Evolutionary conservation across 75 land plant species (phyloP).

Genomic region (Selaginella tamariscina): DNA sequence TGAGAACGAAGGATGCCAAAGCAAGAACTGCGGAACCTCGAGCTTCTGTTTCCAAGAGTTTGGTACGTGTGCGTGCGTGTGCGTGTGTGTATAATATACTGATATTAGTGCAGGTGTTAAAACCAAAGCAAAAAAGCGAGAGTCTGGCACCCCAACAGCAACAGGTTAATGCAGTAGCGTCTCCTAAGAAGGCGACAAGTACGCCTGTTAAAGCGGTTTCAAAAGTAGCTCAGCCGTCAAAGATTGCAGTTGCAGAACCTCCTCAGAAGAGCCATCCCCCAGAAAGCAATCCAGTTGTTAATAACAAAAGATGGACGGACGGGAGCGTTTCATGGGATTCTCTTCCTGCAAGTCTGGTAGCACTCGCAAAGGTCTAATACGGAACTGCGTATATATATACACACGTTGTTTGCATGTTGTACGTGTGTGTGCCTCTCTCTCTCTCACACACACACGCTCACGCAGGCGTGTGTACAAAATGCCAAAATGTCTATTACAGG

Average conservation of each 20-base stretch:
- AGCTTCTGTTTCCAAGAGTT: not conserved
- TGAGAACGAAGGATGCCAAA: not conserved
- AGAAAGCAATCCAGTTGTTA: conserved; percentile 4
- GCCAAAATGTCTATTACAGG: conserved; percentile 21
- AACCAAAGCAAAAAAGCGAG: not conserved
- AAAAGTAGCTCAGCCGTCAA: conserved; percentile 5
- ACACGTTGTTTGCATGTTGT: not conserved
- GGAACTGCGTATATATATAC: not conserved
- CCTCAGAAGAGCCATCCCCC: conserved; percentile 1
- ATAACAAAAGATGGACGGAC: not conserved
- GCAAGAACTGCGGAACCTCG: not conserved
- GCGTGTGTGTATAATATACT: too few species aligned
- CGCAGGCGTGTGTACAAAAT: not conserved
- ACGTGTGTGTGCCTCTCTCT: conserved; percentile 2
- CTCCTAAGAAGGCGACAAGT: not conserved
- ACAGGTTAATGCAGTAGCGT: not conserved
- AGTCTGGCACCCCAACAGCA: not conserved
- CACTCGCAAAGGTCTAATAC: conserved; percentile 6
- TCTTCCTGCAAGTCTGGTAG: not conserved
- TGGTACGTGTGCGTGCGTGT: not conserved
- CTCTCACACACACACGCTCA: not conserved
- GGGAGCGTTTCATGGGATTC: not conserved
- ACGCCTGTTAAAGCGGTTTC: not conserved
- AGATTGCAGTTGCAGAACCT: not conserved
- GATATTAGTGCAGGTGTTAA: not conserved